Evolutionary conservation across 2,329 filamentous ascomycete species (phyloP).

Genomic region (Escovopsis sp.): DNA sequence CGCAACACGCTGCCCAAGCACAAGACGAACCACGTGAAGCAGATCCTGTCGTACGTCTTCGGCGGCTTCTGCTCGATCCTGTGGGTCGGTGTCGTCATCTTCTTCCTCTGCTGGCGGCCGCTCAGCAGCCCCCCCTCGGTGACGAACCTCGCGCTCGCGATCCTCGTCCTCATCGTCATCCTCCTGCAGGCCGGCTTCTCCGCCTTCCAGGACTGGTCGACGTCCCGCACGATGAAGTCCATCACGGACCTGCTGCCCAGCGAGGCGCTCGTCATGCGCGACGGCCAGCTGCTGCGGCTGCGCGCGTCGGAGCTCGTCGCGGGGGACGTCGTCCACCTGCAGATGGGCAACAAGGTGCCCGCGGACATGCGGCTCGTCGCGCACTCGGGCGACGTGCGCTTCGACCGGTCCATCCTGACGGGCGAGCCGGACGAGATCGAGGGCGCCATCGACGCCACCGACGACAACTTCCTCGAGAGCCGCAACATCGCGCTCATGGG

Average conservation of each 20-base stretch:
- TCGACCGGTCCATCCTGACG: conserved; percentile 26
- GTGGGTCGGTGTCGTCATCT: conserved; percentile 30
- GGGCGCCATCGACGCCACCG: conserved; percentile 23
- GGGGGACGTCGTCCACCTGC: conserved; percentile 30
- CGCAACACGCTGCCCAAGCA: conserved; percentile 25
- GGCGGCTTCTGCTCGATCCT: conserved; percentile 32
- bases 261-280: conserved; percentile 27
- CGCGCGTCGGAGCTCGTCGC: conserved; percentile 27
- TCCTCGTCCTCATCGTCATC: conserved; percentile 32
- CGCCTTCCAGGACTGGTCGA: conserved; percentile 33
- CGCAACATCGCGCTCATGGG: conserved; percentile 29
- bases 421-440: conserved; percentile 27
- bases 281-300: conserved; percentile 25
- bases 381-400: conserved; percentile 26
- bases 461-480: conserved; percentile 26
- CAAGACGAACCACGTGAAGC: conserved; percentile 27
- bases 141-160: conserved; percentile 29
- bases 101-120: conserved; percentile 33
- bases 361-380: conserved; percentile 29
- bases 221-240: conserved; percentile 29
- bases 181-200: conserved; percentile 29
- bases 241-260: conserved; percentile 29
- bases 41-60: conserved; percentile 27
- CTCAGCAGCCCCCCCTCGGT: conserved; percentile 27
- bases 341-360: conserved; percentile 32